These are phyloP conservation scores for Lentinula sp. DNA, from an alignment of 768 basidiomycete genomes.

Conservation along the genomic window DNA sequence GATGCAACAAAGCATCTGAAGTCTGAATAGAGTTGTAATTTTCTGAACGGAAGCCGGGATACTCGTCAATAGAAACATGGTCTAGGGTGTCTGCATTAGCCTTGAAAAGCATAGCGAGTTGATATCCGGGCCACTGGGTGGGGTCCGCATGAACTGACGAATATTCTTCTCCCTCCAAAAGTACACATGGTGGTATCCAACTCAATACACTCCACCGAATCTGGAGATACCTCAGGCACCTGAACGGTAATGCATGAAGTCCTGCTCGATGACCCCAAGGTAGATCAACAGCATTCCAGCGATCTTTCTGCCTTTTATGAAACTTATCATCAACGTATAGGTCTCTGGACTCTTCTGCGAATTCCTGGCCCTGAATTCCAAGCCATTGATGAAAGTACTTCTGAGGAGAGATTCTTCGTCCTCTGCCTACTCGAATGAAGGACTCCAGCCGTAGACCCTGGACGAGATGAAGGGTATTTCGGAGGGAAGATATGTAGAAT, in stretches of 20 bases:
- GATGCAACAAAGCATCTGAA: neutral
- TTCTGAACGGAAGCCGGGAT: neutral
- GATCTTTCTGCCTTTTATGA: neutral
- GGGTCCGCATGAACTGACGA: neutral
- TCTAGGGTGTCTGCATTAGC: neutral
- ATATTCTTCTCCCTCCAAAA: neutral
- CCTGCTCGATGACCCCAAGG: neutral
- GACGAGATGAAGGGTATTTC: too few relatives aligned
- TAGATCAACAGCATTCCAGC: neutral
- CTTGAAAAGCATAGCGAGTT: neutral
- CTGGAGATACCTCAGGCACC: neutral
- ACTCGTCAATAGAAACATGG: neutral
- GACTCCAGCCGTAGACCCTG: too few relatives aligned
- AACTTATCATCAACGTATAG: neutral
- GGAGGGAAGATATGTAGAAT: too few relatives aligned
- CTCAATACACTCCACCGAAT: neutral
- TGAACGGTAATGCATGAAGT: neutral
- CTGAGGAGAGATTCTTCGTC: too few relatives aligned
- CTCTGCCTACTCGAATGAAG: too few relatives aligned
- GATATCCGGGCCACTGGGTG: neutral
- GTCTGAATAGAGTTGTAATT: neutral
- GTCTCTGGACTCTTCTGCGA: neutral
- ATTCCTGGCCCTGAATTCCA: neutral
- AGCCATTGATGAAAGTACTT: neutral
- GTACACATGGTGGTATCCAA: neutral